Conservation (phyloP, 2,329 filamentous ascomycete species). For the Paraphoma sp. region DNA sequence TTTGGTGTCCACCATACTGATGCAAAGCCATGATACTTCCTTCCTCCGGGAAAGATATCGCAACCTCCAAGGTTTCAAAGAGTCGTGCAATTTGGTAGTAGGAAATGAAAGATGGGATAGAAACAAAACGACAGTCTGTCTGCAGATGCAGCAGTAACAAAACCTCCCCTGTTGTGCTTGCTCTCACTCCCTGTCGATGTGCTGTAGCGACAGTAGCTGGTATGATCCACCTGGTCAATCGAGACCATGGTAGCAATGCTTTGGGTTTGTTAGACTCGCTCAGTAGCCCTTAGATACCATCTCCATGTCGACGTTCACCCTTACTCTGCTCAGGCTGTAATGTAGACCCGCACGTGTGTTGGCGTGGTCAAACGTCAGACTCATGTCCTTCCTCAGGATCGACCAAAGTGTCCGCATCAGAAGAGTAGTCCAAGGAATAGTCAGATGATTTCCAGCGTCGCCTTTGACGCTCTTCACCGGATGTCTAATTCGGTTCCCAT, state of each 20-base stretch:
- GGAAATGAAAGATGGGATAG: not conserved
- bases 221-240: no score
- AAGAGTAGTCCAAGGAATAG: no score
- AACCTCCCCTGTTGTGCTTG: not conserved
- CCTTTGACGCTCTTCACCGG: conserved; percentile 10
- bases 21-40: no score
- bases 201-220: not conserved
- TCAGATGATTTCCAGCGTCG: conserved; percentile 2
- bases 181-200: not conserved
- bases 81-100: conserved; percentile 3
- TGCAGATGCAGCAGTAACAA: not conserved
- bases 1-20: no score
- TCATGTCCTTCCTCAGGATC: no score
- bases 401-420: no score
- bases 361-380: no score
- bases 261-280: not conserved
- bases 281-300: not conserved
- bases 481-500: conserved; percentile 49
- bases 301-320: not conserved
- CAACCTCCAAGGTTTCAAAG: not conserved
- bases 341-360: no score
- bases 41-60: no score
- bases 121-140: not conserved
- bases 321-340: not conserved
- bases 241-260: not conserved